A percentile compares a stretch with the other conserved stretches of the same genome.
Evolutionary conservation across 108 stramenopile species (phyloP).

Genomic region (Cyclotella distinguenda): DNA sequence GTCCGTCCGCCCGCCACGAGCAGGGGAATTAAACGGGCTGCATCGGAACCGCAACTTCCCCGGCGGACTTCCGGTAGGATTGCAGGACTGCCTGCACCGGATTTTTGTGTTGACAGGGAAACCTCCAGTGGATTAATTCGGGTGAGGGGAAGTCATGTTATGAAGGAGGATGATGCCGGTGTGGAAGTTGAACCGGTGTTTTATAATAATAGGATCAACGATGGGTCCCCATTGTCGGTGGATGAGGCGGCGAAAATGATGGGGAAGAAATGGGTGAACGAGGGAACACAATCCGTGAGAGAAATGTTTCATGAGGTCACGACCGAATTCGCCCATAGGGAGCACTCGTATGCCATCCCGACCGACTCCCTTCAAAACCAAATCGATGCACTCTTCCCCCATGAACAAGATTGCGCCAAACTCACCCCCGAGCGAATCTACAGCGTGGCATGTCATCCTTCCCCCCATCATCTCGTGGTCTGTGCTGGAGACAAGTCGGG

Average conservation of each 20-base stretch:
- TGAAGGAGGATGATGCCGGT: not conserved
- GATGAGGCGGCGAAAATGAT: slow-evolving; percentile 32
- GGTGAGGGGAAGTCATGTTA: slow-evolving; percentile 10
- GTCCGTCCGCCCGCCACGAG: not conserved
- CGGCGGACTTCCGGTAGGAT: slow-evolving; percentile 56
- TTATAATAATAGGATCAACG: slow-evolving; percentile 69
- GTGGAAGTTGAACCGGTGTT: slow-evolving; percentile 2
- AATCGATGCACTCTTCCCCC: slow-evolving; percentile 47
- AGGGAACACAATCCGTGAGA: too few species aligned
- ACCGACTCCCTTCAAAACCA: not conserved
- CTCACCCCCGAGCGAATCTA: slow-evolving; percentile 80
- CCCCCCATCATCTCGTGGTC: slow-evolving; percentile 51
- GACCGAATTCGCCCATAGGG: too few species aligned
- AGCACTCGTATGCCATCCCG: too few species aligned
- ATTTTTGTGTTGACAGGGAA: slow-evolving; percentile 49
- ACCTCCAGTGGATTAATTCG: slow-evolving; percentile 28
- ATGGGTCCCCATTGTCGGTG: slow-evolving; percentile 66
- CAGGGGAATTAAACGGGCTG: slow-evolving; percentile 32
- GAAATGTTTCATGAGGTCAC: too few species aligned
- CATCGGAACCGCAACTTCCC: slow-evolving; percentile 1
- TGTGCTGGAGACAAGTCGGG: slow-evolving; percentile 77
- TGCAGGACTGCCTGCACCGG: slow-evolving; percentile 43
- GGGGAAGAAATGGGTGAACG: not conserved
- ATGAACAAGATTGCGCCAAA: slow-evolving; percentile 64
- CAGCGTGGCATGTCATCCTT: slow-evolving; percentile 67